These are phyloP conservation scores for Macaranga tanarius DNA, from an alignment of 441 rosid species.

Conservation along the genomic window DNA sequence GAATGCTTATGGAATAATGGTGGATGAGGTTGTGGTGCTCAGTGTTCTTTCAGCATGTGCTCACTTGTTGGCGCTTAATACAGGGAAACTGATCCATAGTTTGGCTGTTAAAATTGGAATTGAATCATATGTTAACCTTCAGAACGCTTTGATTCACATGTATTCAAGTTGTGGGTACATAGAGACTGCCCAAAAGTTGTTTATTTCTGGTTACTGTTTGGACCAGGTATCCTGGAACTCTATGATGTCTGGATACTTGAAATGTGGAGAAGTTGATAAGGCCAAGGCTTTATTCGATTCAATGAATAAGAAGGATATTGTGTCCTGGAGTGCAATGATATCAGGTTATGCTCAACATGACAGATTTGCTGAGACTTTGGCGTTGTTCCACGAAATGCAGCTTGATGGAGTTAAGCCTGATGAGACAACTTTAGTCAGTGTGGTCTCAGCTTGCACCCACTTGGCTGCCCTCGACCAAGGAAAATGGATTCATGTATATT, in stretches of 20 bases:
- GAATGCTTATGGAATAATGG: slow-evolving; percentile 35
- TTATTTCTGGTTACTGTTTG: slow-evolving; percentile 32
- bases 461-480: slow-evolving; percentile 56
- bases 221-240: slow-evolving; percentile 65
- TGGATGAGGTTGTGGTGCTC: slow-evolving; percentile 53
- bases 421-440: slow-evolving; percentile 45
- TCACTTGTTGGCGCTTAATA: slow-evolving; percentile 21
- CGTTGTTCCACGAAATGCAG: slow-evolving; percentile 52
- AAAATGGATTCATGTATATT: slow-evolving; percentile 51
- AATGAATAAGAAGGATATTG: slow-evolving; percentile 49
- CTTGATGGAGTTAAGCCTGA: slow-evolving; percentile 45
- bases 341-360: slow-evolving; percentile 53
- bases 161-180: slow-evolving; percentile 49
- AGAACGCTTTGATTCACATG: slow-evolving; percentile 58
- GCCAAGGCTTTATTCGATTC: slow-evolving; percentile 50
- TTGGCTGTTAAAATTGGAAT: slow-evolving; percentile 43
- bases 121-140: slow-evolving; percentile 51
- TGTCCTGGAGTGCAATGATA: slow-evolving; percentile 60
- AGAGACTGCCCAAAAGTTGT: slow-evolving; percentile 42
- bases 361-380: slow-evolving; percentile 40
- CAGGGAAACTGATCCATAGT: slow-evolving; percentile 42
- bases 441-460: slow-evolving; percentile 55
- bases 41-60: slow-evolving; percentile 54
- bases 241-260: slow-evolving; percentile 54
- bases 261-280: slow-evolving; percentile 42